Evolutionary conservation across 495 filamentous ascomycete species (phyloP), one percentile per base, ranked within the genome.

Genomic region (Trichoderma parareesei): DNA sequence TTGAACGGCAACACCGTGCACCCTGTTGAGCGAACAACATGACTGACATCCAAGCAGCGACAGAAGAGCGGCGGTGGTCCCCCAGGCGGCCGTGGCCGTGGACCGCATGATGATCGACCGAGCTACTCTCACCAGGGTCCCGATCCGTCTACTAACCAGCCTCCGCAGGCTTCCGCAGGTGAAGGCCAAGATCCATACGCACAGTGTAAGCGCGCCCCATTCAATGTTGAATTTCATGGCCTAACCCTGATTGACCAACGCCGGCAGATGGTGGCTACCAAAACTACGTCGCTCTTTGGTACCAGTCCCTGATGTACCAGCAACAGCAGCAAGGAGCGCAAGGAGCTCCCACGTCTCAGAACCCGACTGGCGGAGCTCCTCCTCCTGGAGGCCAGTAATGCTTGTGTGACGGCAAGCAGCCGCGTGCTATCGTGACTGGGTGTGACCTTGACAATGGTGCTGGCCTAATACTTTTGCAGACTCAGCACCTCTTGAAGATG

Each of bases 241-340:
- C n/a, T 48, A 27, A 61, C 38, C 18, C 33, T 7, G 65, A 49
- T 65, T 69, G 62, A 71, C 67, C 35, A 13, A 43, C 40, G 5
- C 20, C 33, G 62, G 11, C 38, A 81, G 78, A 84, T 73, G 87
- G 87, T 44, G 87, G 87, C 60, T 88, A 88, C 70, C 74, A 87
- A 62, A 79, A 79, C 61, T 87, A 88, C 69, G 66, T 83, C 10
- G 81, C 84, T n/a, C 73, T 87, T 64, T 89, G 85, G 85, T 87
- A 87, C 72, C 79, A 83, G 60, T 77, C 78, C 43, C 67, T 82
- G 63, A 78, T 79, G 42, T 74, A 76, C 69, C 81, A 85, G 71
- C 78, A 72, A 48, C 65, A 69, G 18, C 62, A 63, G 13, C 63
- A 55, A 11, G 63, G 63, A 42, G 61, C 42, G n/a, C 61, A 63